Evolutionary conservation across 768 basidiomycete genomes (phyloP).

Genomic region (Cystofilobasidium macerans): DNA sequence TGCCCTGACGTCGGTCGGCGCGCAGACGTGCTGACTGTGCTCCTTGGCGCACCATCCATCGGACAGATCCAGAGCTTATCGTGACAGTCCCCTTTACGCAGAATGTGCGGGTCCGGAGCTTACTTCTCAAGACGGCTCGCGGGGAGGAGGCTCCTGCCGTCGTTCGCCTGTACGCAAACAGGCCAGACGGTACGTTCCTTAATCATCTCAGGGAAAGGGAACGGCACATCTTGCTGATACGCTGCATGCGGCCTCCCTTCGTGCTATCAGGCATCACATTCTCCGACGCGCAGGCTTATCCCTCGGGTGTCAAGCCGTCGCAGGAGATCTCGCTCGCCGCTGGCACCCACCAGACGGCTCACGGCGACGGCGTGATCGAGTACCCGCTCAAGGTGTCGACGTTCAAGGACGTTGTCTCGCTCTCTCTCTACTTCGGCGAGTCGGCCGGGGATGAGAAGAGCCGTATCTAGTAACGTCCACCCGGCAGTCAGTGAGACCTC

Average conservation of each 20-base stretch:
- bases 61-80: conserved; percentile 11
- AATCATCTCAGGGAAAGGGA: neutral
- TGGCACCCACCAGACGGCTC: neutral
- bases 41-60: neutral
- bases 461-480: conserved; percentile 20
- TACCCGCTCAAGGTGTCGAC: conserved; percentile 22
- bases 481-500: too few species aligned
- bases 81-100: conserved; percentile 17
- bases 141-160: conserved; percentile 19
- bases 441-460: conserved; percentile 16
- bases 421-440: conserved; percentile 23
- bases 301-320: conserved; percentile 17
- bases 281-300: conserved; percentile 3
- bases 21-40: too few species aligned
- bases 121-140: conserved; percentile 11
- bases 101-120: conserved; percentile 9
- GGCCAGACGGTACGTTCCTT: conserved; percentile 12
- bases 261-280: neutral
- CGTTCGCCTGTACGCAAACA: conserved; percentile 15
- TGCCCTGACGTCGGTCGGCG: too few species aligned
- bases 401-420: conserved; percentile 24
- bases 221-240: neutral
- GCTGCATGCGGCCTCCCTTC: neutral
- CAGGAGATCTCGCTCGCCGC: conserved; percentile 24
- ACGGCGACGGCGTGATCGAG: conserved; percentile 19